Conservation (phyloP, 108 stramenopile genomes). For the Nitzschia sp. region DNA sequence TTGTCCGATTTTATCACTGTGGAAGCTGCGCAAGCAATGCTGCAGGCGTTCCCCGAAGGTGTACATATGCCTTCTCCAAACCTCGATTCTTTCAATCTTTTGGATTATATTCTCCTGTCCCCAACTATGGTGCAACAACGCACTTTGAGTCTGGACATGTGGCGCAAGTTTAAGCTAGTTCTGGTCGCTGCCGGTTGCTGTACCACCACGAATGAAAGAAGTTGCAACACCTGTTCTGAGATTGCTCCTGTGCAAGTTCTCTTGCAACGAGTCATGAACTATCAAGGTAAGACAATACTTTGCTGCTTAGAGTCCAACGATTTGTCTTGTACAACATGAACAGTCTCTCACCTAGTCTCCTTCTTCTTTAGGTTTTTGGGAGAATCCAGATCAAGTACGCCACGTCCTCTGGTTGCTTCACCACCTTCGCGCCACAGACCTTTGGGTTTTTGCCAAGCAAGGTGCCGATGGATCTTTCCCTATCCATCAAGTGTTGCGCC, state of each 20-base stretch:
- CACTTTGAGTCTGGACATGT: conserved; percentile 6
- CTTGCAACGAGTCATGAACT: conserved; percentile 10
- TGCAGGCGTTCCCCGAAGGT: conserved; percentile 20
- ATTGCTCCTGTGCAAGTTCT: conserved; percentile 19
- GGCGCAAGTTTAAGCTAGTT: conserved; percentile 34
- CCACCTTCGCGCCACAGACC: conserved; percentile 20
- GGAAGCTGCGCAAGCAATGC: conserved; percentile 5
- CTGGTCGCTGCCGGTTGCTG: conserved; percentile 26
- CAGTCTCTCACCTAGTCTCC: not conserved
- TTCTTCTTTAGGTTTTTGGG: conserved; percentile 17
- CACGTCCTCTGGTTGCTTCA: conserved; percentile 24
- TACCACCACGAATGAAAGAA: not conserved
- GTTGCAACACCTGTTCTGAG: not conserved
- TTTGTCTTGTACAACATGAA: not conserved
- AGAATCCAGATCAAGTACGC: not conserved
- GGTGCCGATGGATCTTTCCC: conserved; percentile 39
- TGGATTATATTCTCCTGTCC: conserved; percentile 22
- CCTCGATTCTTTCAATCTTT: conserved; percentile 5
- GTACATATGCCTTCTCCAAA: conserved; percentile 3
- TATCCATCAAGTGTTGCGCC: conserved; percentile 44
- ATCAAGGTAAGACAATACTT: conserved; percentile 19
- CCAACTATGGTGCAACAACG: conserved; percentile 10
- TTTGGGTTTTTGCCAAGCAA: conserved; percentile 18
- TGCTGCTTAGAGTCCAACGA: too few relatives aligned
- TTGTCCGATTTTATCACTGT: conserved; percentile 12